Base-by-base conservation (phyloP, 768 basidiomycete genomes). In the Pleurotus ostreatus region DNA sequence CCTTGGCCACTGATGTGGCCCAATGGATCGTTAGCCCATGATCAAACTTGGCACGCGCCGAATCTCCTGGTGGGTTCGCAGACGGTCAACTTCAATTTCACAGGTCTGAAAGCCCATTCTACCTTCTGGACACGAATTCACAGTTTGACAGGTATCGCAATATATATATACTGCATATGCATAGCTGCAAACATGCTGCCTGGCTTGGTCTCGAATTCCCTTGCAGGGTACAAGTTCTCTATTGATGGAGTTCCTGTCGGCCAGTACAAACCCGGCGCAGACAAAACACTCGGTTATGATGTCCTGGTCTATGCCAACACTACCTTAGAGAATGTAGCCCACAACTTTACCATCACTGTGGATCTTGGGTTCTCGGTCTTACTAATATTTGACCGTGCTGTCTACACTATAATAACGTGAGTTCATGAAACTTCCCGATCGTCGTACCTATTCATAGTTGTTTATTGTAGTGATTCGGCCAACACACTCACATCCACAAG, bases 131-230 rank as follows among this genome's bases (percentile, higher is more conserved):
- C 30, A 34, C 30, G 30, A 11, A 11, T 34, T 44, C 13, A 44
- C 23, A 15, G 5, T 20, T 25, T 15, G 16, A 23, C 13, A 53
- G 51, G 51, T 41, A 18, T 20, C 37, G 39, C 38, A 18, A 39
- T 53, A 22, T 53, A 53, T 30, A 22, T 53, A 15, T 53, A 53
- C 39, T 53, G 39, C n/a, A 53, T 53, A n/a, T 53, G 39, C n/a
- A 53, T 53, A n/a, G 13, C 41, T 7, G 15, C 37, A 37, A 53
- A 23, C 18, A 23, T 34, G 5, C 48, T 1, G 15, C 6, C 30
- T 23, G 6, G 15, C 6, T 11, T 0, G 9, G 30, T 34, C 23
- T 1, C 3, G 4, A 8, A 20, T 30, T 15, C 48, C 15, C 30
- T 49, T 4, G 48, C 48, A 4, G 16, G 12, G 9, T 38, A 26